A percentile compares a stretch with the other conserved stretches of the same genome.
Conservation (phyloP, 495 filamentous ascomycete genomes). For the Penicillium egyptiacum region DNA sequence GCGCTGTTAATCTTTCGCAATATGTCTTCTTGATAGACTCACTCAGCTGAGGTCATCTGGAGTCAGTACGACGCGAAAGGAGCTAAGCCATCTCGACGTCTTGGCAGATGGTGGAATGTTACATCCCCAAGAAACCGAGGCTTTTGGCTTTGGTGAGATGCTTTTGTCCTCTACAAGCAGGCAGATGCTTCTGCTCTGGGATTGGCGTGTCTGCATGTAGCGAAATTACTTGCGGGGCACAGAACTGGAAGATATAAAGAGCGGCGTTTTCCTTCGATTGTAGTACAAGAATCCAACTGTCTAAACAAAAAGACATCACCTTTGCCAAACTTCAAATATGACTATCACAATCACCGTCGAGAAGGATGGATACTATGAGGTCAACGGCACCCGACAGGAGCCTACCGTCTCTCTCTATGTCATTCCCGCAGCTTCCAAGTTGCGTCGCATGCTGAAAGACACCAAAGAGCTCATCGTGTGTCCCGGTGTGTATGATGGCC, state of each 20-base stretch:
- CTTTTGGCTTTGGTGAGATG: slow-evolving; percentile 11
- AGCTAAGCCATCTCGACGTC: slow-evolving; percentile 8
- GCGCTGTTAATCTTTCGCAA: slow-evolving; percentile 1
- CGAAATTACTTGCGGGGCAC: background rate
- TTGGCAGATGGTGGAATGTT: slow-evolving; percentile 30
- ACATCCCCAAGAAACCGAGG: slow-evolving; percentile 25
- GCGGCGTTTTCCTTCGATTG: background rate
- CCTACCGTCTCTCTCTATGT: slow-evolving; percentile 35
- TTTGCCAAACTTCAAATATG: slow-evolving; percentile 16
- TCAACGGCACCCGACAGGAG: slow-evolving; percentile 35
- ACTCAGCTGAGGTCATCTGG: slow-evolving; percentile 15
- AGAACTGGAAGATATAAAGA: slow-evolving; percentile 11
- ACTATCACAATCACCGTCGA: slow-evolving; percentile 40
- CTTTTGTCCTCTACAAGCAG: slow-evolving; percentile 5
- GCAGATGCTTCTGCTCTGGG: background rate
- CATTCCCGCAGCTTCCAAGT: slow-evolving; percentile 46
- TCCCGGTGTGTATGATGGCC: slow-evolving; percentile 69
- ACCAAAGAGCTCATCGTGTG: slow-evolving; percentile 50
- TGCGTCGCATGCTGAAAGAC: slow-evolving; percentile 45
- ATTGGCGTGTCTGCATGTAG: background rate
- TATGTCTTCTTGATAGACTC: background rate
- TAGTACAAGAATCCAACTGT: slow-evolving; percentile 2
- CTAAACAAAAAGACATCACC: background rate
- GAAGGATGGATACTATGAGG: slow-evolving; percentile 41
- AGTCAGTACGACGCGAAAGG: slow-evolving; percentile 23